Evolutionary conservation across 2,329 filamentous ascomycete species (phyloP), one percentile per base, ranked within the genome.

Genomic region (Xylariales sp.): DNA sequence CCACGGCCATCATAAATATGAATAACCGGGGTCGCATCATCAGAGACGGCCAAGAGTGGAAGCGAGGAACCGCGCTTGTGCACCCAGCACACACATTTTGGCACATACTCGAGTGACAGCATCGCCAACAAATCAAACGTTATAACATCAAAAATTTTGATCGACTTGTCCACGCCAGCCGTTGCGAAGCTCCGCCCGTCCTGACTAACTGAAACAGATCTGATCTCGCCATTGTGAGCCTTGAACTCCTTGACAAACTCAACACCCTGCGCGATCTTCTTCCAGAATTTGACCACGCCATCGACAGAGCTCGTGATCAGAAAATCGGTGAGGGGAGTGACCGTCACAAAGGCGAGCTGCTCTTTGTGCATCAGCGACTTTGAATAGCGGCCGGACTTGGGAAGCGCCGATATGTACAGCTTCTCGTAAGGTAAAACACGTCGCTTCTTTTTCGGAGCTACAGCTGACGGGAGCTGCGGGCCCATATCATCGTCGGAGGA

Each of bases 261-360:
- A 41, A 98, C 86, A 1, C 88, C 88, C 23, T 87, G 82, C 2
- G 80, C 83, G 47, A 86, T 78, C 67, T 98, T 98, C 69, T 98
- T 98, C 93, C 93, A 98, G 61, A 98, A 98, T 63, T 98, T 98
- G 51, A 97, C 91, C 1, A 91, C 85, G n/a, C 94, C 94, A 57
- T 98, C 93, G 29, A 87, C 68, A 0, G 93, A 97, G 44, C 86
- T 88, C 1, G 93, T 98, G 45, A 98, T 93, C 25, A 98, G 72
- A 57, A 98, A 98, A 51, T 97, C 93, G 42, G 91, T 96, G 42
- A 84, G 70, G 1, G 90, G 90, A 1, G 94, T 95, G 60, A 95
- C 82, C 11, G 83, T 94, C 46, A 88, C 78, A 54, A 90, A 97
- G 40, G 85, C 78, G 34, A 98, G 67, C 65, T 95, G 89, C 50